phyloP scores from a whole-genome alignment of 352 stramenopile species.

The Globisporangium orthogonon region DNA sequence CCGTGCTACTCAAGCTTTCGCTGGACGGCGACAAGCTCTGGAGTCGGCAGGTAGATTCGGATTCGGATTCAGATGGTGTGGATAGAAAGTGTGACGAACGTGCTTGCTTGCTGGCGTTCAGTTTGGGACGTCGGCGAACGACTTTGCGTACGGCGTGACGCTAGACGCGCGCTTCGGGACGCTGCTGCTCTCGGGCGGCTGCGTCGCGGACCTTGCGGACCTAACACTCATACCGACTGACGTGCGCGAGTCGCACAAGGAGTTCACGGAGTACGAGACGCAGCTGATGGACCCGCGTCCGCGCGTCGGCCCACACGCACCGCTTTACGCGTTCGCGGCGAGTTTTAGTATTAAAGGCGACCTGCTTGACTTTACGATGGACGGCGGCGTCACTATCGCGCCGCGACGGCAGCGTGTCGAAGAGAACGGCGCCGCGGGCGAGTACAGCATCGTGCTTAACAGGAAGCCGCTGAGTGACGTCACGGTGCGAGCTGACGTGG shows the following conservation, averaged over 20 bases:
- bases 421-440: conserved; percentile 39
- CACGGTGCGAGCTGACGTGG: conserved; percentile 30
- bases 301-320: conserved; percentile 13
- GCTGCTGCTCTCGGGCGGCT: conserved; percentile 47
- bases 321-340: conserved; percentile 47
- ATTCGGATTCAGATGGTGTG: no score
- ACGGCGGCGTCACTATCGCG: conserved; percentile 54
- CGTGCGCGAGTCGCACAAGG: conserved; percentile 30
- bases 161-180: conserved; percentile 39
- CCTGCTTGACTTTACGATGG: conserved; percentile 64
- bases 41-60: conserved; percentile 37
- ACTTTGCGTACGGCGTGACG: conserved; percentile 48
- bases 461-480: conserved; percentile 48
- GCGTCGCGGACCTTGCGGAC: conserved; percentile 33
- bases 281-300: conserved; percentile 44
- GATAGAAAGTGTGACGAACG: not conserved
- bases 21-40: conserved; percentile 49
- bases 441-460: conserved; percentile 69
- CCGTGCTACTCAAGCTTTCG: conserved; percentile 55
- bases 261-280: conserved; percentile 36
- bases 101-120: conserved; percentile 7
- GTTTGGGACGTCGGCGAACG: conserved; percentile 61
- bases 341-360: conserved; percentile 47
- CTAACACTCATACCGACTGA: conserved; percentile 24
- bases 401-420: conserved; percentile 36